Evolutionary conservation across 306 rosid genomes (phyloP).

Genomic region (Carpinus viminea): DNA sequence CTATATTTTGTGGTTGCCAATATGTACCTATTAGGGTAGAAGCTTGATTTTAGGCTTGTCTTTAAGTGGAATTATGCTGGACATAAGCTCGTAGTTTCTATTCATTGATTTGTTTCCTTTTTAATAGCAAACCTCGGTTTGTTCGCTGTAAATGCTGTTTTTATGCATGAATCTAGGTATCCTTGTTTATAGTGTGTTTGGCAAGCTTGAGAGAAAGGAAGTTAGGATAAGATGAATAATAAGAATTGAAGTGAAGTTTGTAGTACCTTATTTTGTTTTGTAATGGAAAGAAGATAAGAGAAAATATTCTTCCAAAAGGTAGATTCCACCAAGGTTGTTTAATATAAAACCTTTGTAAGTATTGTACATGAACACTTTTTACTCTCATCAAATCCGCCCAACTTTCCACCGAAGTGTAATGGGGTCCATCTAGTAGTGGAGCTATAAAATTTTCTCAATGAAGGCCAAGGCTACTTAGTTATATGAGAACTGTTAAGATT

Average conservation of each 20-base stretch:
- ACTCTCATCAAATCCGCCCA: too few relatives aligned
- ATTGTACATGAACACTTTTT: background rate
- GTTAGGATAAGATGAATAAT: too few relatives aligned
- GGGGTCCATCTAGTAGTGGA: too few relatives aligned
- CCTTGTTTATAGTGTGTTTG: too few relatives aligned
- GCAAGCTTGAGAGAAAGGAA: too few relatives aligned
- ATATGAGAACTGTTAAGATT: too few relatives aligned
- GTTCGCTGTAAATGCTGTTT: background rate
- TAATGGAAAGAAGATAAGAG: background rate
- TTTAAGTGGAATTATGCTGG: background rate
- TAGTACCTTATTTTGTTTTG: background rate
- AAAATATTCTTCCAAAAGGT: too few relatives aligned
- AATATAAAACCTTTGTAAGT: too few relatives aligned
- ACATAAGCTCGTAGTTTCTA: background rate
- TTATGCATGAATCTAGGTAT: background rate
- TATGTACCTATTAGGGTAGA: background rate
- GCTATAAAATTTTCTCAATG: too few relatives aligned
- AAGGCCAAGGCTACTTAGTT: too few relatives aligned
- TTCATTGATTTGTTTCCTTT: background rate
- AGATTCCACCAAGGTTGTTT: background rate
- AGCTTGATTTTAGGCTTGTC: background rate
- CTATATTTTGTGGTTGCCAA: background rate
- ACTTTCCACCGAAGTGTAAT: too few relatives aligned
- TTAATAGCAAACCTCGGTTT: background rate
- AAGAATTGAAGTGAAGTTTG: background rate